Evolutionary conservation across 2,329 filamentous ascomycete species (phyloP), one percentile per base, ranked within the genome.

Genomic region (Ophiostoma sp.): DNA sequence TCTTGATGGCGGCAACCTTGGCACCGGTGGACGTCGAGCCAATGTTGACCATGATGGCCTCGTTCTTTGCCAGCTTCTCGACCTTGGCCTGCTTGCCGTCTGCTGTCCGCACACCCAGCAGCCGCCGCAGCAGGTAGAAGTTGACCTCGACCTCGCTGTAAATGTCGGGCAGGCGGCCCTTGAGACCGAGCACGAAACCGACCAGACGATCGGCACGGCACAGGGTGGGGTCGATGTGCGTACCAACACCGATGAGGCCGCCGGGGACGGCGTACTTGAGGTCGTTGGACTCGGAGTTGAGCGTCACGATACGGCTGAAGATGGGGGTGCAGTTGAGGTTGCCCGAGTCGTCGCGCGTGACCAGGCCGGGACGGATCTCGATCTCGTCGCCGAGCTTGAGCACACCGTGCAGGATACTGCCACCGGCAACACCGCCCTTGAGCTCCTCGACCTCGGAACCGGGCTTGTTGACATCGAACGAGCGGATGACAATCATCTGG

Each of bases 21-120:
- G 95, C 95, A 81, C 95, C 95, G 17, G 94, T 97, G 66, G 95
- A 96, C 11, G 94, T 98, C 52, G 93, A 97, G 73, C 95, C 95
- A 79, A 99, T 99, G 85, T 99, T 99, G 75, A 99, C 95, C 95
- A 99, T 98, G 81, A 99, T 90, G 77, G 98, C 93, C 81, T 99
- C 95, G 83, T 97, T 97, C 89, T 98, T 99, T 71, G 93, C 86
- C 74, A 99, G 86, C 85, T 99, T 99, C 76, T 94, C 93, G 75
- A 99, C 95, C 90, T 99, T 99, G 78, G 94, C 94, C 83, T 98
- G 95, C 86, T 99, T 99, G 79, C 95, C 95, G 76, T 99, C 95
- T 73, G 94, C 93, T 66, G 95, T 97, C 84, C 96, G 94, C 77
- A 99, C 95, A 88, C 95, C 95, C 71, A 99, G 88, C 73, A 99